Conservation (phyloP, 2,329 filamentous ascomycete species). For the Fusarium albosuccineum region DNA sequence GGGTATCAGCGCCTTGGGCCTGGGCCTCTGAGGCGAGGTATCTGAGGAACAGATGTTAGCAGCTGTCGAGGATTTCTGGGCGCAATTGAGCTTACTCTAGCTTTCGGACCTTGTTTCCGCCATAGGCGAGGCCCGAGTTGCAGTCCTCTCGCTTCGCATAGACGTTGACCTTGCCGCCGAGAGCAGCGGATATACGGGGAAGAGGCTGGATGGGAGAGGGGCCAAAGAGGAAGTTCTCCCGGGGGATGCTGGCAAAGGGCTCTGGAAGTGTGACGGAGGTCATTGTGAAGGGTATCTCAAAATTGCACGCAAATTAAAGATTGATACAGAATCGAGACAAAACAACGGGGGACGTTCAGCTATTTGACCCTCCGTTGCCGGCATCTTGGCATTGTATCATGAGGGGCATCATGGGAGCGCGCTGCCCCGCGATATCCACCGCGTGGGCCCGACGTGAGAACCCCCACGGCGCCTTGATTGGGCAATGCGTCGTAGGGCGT, state of each 20-base stretch:
- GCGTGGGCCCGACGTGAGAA: slow-evolving; percentile 14
- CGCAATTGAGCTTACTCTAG: slow-evolving; percentile 62
- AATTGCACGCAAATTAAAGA: not conserved
- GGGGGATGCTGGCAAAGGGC: slow-evolving; percentile 73
- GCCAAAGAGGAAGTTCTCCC: slow-evolving; percentile 72
- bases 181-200: slow-evolving; percentile 72
- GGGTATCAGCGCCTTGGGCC: slow-evolving; percentile 67
- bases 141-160: slow-evolving; percentile 81
- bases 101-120: slow-evolving; percentile 78
- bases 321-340: not conserved
- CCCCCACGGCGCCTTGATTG: slow-evolving; percentile 19
- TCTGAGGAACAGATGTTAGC: slow-evolving; percentile 48
- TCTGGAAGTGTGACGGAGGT: slow-evolving; percentile 64
- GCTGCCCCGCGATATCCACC: slow-evolving; percentile 32
- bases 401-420: slow-evolving; percentile 32
- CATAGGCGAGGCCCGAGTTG: slow-evolving; percentile 75
- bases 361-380: slow-evolving; percentile 32
- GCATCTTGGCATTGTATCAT: slow-evolving; percentile 26
- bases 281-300: slow-evolving; percentile 40
- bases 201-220: slow-evolving; percentile 77
- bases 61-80: not conserved
- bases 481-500: slow-evolving; percentile 31
- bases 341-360: not conserved
- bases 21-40: slow-evolving; percentile 76
- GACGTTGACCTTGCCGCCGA: slow-evolving; percentile 71